Percentiles rank a stretch among this genome's conserved stretches.
phyloP scores from a whole-genome alignment of 805 yeast species.

The Metschnikowia santaceciliae region DNA sequence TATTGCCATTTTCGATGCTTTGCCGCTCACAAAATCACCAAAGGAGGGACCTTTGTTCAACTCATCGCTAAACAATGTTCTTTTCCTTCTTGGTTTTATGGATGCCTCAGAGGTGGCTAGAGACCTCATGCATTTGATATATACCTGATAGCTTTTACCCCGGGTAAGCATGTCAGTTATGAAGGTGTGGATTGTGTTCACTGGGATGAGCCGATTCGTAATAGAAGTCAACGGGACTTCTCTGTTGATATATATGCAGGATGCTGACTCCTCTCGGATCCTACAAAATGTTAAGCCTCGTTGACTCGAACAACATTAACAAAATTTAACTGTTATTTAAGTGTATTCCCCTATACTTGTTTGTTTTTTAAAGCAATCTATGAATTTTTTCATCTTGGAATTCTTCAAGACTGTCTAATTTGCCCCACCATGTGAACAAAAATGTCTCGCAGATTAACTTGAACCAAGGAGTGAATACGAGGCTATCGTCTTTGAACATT shows the following conservation, averaged over 20 bases:
- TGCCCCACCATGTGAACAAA: slow-evolving; percentile 91
- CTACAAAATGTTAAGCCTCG: neutral
- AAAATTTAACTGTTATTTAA: neutral
- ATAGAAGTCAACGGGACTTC: neutral
- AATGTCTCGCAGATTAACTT: slow-evolving; percentile 89
- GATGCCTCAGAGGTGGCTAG: slow-evolving; percentile 13
- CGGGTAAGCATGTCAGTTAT: neutral
- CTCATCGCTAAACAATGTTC: slow-evolving; percentile 62
- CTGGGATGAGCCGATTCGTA: neutral
- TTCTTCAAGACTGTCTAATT: slow-evolving; percentile 53
- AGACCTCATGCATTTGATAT: neutral
- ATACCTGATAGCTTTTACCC: neutral
- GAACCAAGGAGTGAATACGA: slow-evolving; percentile 96
- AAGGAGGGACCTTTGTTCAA: slow-evolving; percentile 87
- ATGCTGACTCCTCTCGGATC: neutral
- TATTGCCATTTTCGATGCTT: slow-evolving; percentile 59
- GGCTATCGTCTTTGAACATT: slow-evolving; percentile 68
- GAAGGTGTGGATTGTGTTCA: neutral
- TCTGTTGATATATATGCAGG: neutral
- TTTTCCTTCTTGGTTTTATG: slow-evolving; percentile 39
- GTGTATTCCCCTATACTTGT: neutral
- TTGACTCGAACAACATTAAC: neutral
- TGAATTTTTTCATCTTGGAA: slow-evolving; percentile 47
- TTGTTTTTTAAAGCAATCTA: slow-evolving; percentile 40
- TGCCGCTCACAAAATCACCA: slow-evolving; percentile 83